Base-by-base conservation (phyloP, 495 filamentous ascomycete species). In the Rusavskia elegans region DNA sequence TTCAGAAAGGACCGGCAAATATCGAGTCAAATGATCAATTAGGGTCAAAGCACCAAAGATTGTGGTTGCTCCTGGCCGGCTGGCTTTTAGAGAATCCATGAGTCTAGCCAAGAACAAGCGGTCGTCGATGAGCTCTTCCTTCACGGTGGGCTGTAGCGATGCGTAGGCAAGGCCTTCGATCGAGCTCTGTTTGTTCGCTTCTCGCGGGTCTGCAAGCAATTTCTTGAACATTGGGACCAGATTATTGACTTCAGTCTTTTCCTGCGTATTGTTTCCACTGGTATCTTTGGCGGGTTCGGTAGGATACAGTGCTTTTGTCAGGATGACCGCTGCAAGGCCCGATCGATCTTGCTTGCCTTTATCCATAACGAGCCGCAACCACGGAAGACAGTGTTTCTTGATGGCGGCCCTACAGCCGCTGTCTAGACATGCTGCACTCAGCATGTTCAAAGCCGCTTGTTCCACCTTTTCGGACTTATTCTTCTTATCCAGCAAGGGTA, bases 161-260 rank as follows among this genome's bases (percentile, higher is more conserved):
- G 85, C 79, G 63, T 90, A 96, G 21, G 90, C 92, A 52, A 98
- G 70, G n/a, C 89, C 93, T 63, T 98, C 92, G 30, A 98, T 78
- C 4, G 87, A 82, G 58, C 80, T 76, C 42, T 84, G 71, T 41
- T 71, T 68, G 40, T 70, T 70, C 50, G 75, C 69, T 52, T 78
- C 72, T 39, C 79, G 71, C 38, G 75, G 69, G 36, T 73, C 76
- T 37, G 84, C 63, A 55, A 95, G 79, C 71, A 90, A 78, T 55
- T 73, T 73, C 62, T 81, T 87, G 61, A 98, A 90, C 64, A 81
- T 79, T 53, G 76, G 69, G 32, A 89, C 81, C 39, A 96, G 71
- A 45, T 86, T 82, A 39, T 89, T 83, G 49, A 85, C 77, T 55
- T 72, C 78, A 44, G 71, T 77, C 21, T 73, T 64, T 35, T 70